Evolutionary conservation across 768 basidiomycete genomes (phyloP).

Genomic region (Symmetrospora coprosmae): DNA sequence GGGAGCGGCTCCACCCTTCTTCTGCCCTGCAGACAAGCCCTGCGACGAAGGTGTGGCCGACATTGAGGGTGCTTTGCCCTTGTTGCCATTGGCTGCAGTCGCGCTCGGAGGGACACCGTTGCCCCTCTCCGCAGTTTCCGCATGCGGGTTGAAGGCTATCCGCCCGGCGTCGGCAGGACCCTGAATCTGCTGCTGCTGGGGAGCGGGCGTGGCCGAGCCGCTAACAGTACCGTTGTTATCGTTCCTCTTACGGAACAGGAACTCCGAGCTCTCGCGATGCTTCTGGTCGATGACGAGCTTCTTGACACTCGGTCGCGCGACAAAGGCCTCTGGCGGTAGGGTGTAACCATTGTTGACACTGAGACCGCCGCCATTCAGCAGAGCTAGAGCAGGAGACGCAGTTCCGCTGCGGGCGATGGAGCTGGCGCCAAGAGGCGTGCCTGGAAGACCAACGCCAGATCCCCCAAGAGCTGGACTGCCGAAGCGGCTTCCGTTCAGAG

Average conservation of each 20-base stretch:
- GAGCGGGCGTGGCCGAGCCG: constrained; percentile 3
- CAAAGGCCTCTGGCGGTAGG: constrained; percentile 29
- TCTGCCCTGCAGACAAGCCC: background rate
- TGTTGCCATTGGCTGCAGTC: background rate
- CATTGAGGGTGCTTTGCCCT: background rate
- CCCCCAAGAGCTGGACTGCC: constrained; percentile 3
- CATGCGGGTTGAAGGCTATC: background rate
- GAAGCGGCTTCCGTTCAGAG: background rate
- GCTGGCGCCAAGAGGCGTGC: background rate
- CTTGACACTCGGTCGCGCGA: constrained; percentile 31
- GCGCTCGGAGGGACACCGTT: background rate
- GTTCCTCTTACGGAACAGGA: background rate
- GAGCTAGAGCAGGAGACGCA: constrained; percentile 18
- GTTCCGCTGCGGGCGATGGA: constrained; percentile 9
- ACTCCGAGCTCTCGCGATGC: background rate
- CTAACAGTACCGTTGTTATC: background rate
- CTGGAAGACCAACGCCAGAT: no score
- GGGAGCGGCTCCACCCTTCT: background rate
- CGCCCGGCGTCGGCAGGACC: background rate
- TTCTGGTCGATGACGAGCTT: constrained; percentile 32
- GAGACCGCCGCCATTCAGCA: constrained; percentile 23
- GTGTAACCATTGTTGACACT: constrained; percentile 25
- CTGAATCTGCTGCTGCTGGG: background rate
- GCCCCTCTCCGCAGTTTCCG: background rate
- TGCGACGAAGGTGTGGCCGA: background rate